Conservation (phyloP, 805 yeast species). For the Suhomyces vadensis region DNA sequence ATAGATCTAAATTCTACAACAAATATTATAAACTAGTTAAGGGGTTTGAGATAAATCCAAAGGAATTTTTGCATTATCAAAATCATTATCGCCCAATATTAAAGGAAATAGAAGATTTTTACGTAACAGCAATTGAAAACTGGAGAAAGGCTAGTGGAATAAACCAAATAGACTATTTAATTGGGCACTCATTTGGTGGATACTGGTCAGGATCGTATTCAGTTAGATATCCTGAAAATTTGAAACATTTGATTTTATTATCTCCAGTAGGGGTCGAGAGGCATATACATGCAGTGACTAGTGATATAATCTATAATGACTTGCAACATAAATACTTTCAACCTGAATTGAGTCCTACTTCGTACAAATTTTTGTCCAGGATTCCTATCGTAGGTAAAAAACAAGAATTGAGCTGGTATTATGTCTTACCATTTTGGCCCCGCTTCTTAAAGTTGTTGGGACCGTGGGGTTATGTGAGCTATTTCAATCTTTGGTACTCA, state of each 20-base stretch:
- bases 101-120: constrained; percentile 52
- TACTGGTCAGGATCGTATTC: constrained; percentile 68
- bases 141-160: constrained; percentile 59
- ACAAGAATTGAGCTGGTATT: constrained; percentile 38
- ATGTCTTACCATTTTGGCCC: constrained; percentile 46
- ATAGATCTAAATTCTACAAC: constrained; percentile 28
- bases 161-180: constrained; percentile 54
- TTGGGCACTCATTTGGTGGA: constrained; percentile 83
- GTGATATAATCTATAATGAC: constrained; percentile 24
- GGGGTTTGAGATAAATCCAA: constrained; percentile 29
- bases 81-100: constrained; percentile 40
- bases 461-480: constrained; percentile 40
- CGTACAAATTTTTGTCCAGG: constrained; percentile 48
- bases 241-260: constrained; percentile 57
- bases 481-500: constrained; percentile 42
- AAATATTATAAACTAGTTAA: constrained; percentile 43
- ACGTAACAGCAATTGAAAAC: constrained; percentile 57
- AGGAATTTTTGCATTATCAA: constrained; percentile 31
- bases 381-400: constrained; percentile 40
- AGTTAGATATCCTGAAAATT: constrained; percentile 53
- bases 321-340: constrained; percentile 14
- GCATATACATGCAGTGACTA: constrained; percentile 58
- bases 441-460: constrained; percentile 48
- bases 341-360: constrained; percentile 46
- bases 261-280: constrained; percentile 83